A percentile compares a stretch with the other conserved stretches of the same genome.
phyloP scores from a whole-genome alignment of 768 basidiomycete species.

The Gymnopilus dilepis region DNA sequence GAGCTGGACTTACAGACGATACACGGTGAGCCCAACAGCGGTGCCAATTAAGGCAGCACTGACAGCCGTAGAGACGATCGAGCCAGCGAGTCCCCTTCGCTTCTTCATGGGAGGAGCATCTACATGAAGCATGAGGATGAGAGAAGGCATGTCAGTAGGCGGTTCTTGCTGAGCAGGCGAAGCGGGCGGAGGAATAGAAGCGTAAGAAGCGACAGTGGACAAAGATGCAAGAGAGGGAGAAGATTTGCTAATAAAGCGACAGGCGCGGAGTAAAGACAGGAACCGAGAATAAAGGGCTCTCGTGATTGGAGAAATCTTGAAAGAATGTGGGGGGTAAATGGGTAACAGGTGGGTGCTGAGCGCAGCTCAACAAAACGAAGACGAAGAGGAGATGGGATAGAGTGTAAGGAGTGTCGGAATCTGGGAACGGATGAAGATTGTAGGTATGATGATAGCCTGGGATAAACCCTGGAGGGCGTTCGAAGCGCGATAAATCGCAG shows the following conservation, averaged over 20 bases:
- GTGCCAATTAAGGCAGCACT: conserved; percentile 87
- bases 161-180: conserved; percentile 11
- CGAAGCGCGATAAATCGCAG: conserved; percentile 3
- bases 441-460: neutral
- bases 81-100: conserved; percentile 80
- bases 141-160: conserved; percentile 33
- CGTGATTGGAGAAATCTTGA: conserved; percentile 9
- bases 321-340: neutral
- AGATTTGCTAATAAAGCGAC: conserved; percentile 15
- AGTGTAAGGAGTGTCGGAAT: neutral
- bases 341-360: conserved; percentile 1
- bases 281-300: conserved; percentile 5
- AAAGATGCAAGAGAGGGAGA: conserved; percentile 12
- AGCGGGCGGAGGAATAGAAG: conserved; percentile 15
- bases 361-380: conserved; percentile 14
- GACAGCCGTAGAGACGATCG: conserved; percentile 83
- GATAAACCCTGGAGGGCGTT: conserved; percentile 12
- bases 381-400: neutral
- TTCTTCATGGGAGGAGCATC: conserved; percentile 79
- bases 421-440: neutral
- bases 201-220: neutral
- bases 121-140: conserved; percentile 60
- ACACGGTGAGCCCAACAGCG: conserved; percentile 86
- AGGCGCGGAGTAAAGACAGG: conserved; percentile 6
- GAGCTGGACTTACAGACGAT: conserved; percentile 77